Evolutionary conservation across 495 filamentous ascomycete genomes (phyloP).

Genomic region (Parachaetomium inaequale): DNA sequence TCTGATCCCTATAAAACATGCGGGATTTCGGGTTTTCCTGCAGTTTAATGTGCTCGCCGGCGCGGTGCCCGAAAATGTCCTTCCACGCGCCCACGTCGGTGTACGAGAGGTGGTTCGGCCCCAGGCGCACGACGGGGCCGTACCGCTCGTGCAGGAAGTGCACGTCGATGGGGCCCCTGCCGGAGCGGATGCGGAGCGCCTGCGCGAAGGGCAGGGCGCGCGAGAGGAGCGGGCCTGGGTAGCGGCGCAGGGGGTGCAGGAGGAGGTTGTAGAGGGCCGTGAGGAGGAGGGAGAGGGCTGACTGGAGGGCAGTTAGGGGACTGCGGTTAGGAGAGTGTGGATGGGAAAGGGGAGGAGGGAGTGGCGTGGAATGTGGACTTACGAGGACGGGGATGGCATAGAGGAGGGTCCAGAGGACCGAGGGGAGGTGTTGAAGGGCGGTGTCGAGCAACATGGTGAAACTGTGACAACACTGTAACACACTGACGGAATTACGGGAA

Average conservation of each 20-base stretch:
- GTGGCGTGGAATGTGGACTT: neutral
- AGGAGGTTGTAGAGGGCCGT: constrained; percentile 44
- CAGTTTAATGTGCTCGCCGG: constrained; percentile 8
- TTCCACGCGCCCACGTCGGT: constrained; percentile 50
- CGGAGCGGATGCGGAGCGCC: constrained; percentile 29
- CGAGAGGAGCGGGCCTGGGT: constrained; percentile 48
- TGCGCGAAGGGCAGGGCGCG: constrained; percentile 38
- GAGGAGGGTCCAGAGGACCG: neutral
- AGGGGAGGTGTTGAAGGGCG: neutral
- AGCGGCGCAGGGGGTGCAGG: constrained; percentile 49
- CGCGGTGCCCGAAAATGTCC: constrained; percentile 50
- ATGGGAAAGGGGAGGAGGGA: no score
- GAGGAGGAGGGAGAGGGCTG: constrained; percentile 11
- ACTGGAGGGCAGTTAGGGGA: neutral
- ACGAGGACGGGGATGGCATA: neutral
- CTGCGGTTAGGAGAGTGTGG: no score
- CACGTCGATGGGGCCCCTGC: constrained; percentile 41
- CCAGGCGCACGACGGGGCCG: constrained; percentile 52
- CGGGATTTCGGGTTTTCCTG: neutral
- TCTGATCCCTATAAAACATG: neutral
- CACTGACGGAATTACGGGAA: neutral
- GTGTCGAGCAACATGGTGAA: neutral
- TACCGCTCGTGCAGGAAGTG: constrained; percentile 48
- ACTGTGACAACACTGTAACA: no score
- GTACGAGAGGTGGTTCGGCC: constrained; percentile 53